Evolutionary conservation across 148 eudicot species (phyloP).

Genomic region (Arbutus unedo): DNA sequence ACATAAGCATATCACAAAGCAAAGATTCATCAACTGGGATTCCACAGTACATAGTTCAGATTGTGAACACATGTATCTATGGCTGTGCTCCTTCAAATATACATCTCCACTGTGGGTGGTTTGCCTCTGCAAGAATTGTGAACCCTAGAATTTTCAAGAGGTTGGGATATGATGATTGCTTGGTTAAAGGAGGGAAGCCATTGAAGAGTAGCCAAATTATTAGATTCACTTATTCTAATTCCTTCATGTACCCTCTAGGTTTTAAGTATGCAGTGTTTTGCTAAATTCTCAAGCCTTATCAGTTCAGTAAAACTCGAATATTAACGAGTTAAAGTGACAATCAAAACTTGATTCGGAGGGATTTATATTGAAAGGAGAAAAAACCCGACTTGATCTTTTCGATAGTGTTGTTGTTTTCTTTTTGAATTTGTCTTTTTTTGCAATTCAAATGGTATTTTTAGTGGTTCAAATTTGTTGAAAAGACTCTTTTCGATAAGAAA

Average conservation of each 20-base stretch:
- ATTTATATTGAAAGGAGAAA: background rate
- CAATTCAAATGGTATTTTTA: no score
- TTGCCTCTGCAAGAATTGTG: conserved; percentile 44
- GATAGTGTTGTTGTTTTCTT: no score
- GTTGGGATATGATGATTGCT: conserved; percentile 36
- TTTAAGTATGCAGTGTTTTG: conserved; percentile 41
- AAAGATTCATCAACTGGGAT: conserved; percentile 13
- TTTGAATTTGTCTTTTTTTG: no score
- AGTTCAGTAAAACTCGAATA: no score
- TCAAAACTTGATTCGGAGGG: background rate
- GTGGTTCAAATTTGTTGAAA: no score
- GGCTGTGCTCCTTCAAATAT: conserved; percentile 39
- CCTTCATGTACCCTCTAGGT: conserved; percentile 44
- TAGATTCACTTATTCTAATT: conserved; percentile 39
- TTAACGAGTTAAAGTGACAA: no score
- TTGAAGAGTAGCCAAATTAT: conserved; percentile 31
- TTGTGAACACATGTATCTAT: conserved; percentile 39
- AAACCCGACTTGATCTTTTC: no score
- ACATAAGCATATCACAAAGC: conserved; percentile 23
- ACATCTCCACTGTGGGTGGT: conserved; percentile 45
- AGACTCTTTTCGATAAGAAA: no score
- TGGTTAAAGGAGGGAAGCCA: conserved; percentile 36
- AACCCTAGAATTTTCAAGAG: conserved; percentile 41
- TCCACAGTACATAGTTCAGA: conserved; percentile 26
- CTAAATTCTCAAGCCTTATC: background rate